Base-by-base conservation (phyloP, 768 basidiomycete species). In the Mycena galericulata region DNA sequence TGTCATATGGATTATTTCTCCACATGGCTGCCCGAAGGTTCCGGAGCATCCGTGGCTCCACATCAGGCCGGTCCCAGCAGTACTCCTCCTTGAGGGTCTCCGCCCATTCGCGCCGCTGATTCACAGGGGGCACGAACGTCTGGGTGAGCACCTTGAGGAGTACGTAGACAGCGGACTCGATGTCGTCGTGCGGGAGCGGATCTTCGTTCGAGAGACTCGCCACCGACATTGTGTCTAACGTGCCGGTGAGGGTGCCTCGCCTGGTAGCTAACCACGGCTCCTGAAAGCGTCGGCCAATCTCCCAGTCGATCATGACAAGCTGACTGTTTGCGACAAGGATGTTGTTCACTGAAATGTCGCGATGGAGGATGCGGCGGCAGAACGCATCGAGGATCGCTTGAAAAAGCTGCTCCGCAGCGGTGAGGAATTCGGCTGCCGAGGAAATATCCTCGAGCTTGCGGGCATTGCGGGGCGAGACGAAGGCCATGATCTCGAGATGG, bases 181-280 rank as follows among this genome's bases (percentile, higher is more conserved):
- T 55, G 66, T 67, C 66, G 38, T 67, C 66, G 45, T 67, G 66
- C 60, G 66, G 66, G 51, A 67, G 66, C 45, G 54, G 66, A 53
- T 45, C 46, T 3, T 1, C 17, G 9, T 12, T 38, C 36, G 2
- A 9, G 53, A 67, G 66, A 45, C 47, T 61, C 18, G 43, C 51
- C 26, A 49, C 53, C 15, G 66, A 55, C 66, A 67, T 67, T n/a
- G 59, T 62, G 66, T 67, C 59, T 43, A 67, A 62, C 30, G 60
- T 62, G 50, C 66, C 66, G 27, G 46, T 56, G 26, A 67, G 2
- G n/a, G 57, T 34, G 51, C 41, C 56, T 57, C 9, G 41, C 58
- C 32, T 24, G 24, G 26, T 27, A 49, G 14, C 38, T 30, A 51
- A 53, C 34, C 20, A 47, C 53, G 53, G 51, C 53, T 45, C 59